These are phyloP conservation scores for Pichia sp. DNA, from an alignment of 1,139 yeast genomes.

Conservation along the genomic window DNA sequence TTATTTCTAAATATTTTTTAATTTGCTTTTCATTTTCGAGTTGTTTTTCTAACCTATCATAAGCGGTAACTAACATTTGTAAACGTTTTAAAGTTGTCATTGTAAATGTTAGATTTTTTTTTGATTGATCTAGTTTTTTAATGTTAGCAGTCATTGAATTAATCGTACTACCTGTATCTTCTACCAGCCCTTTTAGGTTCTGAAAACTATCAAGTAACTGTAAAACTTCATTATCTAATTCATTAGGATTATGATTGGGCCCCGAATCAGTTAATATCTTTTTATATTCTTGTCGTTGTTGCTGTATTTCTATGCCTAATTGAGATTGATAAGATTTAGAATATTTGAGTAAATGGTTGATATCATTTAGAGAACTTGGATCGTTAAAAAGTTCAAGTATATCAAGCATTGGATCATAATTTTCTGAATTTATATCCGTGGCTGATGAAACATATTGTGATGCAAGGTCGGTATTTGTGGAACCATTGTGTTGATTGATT, in stretches of 20 bases:
- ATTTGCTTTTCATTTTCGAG: constrained; percentile 31
- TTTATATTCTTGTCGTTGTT: constrained; percentile 30
- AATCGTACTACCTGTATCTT: constrained; percentile 57
- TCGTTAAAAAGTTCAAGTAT: constrained; percentile 36
- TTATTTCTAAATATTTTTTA: constrained; percentile 60
- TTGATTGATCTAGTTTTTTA: constrained; percentile 71
- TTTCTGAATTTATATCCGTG: constrained; percentile 19
- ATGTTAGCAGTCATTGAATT: constrained; percentile 70
- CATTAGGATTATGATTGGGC: constrained; percentile 20
- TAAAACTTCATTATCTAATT: constrained; percentile 35
- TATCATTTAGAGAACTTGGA: constrained; percentile 39
- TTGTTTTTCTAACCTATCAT: constrained; percentile 52
- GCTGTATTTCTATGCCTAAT: constrained; percentile 40
- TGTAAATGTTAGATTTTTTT: constrained; percentile 72
- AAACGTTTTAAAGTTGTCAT: constrained; percentile 84
- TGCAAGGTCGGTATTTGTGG: neutral
- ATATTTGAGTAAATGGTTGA: constrained; percentile 40
- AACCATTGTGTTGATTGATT: neutral
- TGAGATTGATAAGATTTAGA: constrained; percentile 38
- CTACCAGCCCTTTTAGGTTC: constrained; percentile 45
- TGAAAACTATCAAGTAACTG: constrained; percentile 34
- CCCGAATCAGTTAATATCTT: constrained; percentile 15
- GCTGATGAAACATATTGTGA: neutral
- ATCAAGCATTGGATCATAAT: constrained; percentile 34
- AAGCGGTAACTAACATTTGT: constrained; percentile 80